These are phyloP conservation scores for Fusarium udum DNA, from an alignment of 2,329 filamentous ascomycete species.

Conservation along the genomic window DNA sequence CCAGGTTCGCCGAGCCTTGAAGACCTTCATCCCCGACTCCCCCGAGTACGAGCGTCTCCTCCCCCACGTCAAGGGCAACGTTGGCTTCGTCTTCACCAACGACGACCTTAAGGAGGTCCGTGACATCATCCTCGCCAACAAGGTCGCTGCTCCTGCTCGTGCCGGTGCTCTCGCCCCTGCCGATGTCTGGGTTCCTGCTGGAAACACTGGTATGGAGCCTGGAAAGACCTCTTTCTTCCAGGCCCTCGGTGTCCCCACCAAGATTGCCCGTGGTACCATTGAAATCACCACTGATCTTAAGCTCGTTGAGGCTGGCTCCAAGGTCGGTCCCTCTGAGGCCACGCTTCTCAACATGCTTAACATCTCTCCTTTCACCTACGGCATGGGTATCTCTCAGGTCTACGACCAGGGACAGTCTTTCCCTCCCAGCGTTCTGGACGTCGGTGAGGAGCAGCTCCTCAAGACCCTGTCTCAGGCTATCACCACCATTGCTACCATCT, in stretches of 20 bases:
- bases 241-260: conserved; percentile 99
- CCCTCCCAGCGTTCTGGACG: conserved; percentile 85
- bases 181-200: conserved; percentile 95
- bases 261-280: conserved; percentile 99
- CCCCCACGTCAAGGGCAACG: conserved; percentile 95
- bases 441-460: conserved; percentile 93
- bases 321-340: conserved; percentile 98
- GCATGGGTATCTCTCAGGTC: conserved; percentile 95
- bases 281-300: conserved; percentile 99
- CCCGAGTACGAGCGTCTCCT: conserved; percentile 99
- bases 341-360: conserved; percentile 99
- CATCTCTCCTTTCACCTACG: conserved; percentile 99
- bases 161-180: conserved; percentile 93
- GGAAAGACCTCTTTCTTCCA: conserved; percentile 99
- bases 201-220: conserved; percentile 99
- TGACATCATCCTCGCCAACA: conserved; percentile 95
- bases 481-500: conserved; percentile 87
- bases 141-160: conserved; percentile 96
- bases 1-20: conserved; percentile 93
- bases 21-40: conserved; percentile 88
- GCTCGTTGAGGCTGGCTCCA: conserved; percentile 90
- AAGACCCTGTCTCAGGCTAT: conserved; percentile 83
- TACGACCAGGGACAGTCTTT: conserved; percentile 98
- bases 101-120: conserved; percentile 89
- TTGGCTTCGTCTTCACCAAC: conserved; percentile 99